Evolutionary conservation across 1,284 basidiomycete genomes (phyloP).

Genomic region (Fomitopsis palustris): DNA sequence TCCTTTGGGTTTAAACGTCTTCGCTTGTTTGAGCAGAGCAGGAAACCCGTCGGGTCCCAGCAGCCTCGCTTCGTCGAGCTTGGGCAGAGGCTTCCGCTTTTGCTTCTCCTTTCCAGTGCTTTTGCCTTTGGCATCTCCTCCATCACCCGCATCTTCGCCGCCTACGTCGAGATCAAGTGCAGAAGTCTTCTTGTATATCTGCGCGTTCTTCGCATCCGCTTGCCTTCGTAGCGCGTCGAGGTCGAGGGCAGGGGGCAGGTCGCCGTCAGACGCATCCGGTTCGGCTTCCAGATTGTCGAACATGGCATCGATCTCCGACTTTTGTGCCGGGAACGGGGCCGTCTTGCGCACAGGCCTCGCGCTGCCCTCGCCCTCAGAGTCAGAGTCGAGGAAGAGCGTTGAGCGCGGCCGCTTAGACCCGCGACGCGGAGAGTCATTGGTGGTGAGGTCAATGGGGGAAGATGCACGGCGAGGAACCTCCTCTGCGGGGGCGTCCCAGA

Average conservation of each 20-base stretch:
- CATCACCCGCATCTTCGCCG: conserved; percentile 26
- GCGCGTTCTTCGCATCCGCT: conserved; percentile 44
- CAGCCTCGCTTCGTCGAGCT: conserved; percentile 71
- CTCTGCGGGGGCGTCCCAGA: conserved; percentile 43
- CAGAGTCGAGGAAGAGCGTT: conserved; percentile 48
- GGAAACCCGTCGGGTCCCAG: conserved; percentile 76
- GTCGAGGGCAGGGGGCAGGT: conserved; percentile 47
- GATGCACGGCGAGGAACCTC: conserved; percentile 18
- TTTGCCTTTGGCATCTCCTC: conserved; percentile 22
- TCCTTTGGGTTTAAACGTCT: conserved; percentile 74
- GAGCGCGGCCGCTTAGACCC: conserved; percentile 32
- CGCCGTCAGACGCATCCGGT: conserved; percentile 30
- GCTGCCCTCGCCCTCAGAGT: conserved; percentile 41
- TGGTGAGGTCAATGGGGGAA: conserved; percentile 7
- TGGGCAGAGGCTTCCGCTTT: conserved; percentile 50
- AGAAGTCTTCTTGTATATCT: conserved; percentile 26
- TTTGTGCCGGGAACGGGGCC: conserved; percentile 16
- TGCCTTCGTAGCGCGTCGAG: conserved; percentile 48
- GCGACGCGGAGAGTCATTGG: conserved; percentile 8
- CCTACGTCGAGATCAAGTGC: conserved; percentile 48
- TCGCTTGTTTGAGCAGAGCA: conserved; percentile 67
- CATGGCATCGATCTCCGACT: conserved; percentile 54
- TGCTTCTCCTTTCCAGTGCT: conserved; percentile 31
- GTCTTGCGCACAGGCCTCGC: conserved; percentile 13
- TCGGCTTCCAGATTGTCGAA: conserved; percentile 56